These are phyloP conservation scores for Lipomyces yamanashiensis DNA, from an alignment of 805 yeast genomes.

Conservation along the genomic window DNA sequence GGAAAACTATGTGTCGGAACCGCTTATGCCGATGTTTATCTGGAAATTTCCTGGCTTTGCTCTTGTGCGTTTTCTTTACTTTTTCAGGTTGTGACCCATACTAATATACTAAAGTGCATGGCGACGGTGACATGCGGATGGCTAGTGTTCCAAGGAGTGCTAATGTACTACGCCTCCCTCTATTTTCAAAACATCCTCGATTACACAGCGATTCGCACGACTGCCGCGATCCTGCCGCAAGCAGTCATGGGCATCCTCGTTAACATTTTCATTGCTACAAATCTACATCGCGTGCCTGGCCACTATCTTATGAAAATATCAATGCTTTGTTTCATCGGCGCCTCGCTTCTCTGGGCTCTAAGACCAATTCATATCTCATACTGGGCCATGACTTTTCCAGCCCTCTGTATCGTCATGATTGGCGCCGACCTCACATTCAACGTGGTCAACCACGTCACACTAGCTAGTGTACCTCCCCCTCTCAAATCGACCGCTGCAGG, in stretches of 20 bases:
- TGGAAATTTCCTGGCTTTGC: slow-evolving; percentile 50
- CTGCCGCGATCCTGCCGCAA: slow-evolving; percentile 54
- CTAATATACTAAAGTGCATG: slow-evolving; percentile 41
- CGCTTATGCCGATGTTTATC: slow-evolving; percentile 54
- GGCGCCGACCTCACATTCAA: slow-evolving; percentile 57
- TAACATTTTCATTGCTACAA: slow-evolving; percentile 53
- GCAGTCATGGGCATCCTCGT: slow-evolving; percentile 51
- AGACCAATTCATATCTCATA: slow-evolving; percentile 46
- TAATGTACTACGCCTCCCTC: slow-evolving; percentile 49
- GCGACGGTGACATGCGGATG: slow-evolving; percentile 47
- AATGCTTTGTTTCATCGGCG: slow-evolving; percentile 45
- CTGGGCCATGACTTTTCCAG: slow-evolving; percentile 55
- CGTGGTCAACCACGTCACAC: slow-evolving; percentile 51
- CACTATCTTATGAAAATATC: slow-evolving; percentile 48
- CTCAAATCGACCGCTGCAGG: slow-evolving; percentile 57
- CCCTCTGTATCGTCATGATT: slow-evolving; percentile 48
- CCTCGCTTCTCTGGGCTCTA: slow-evolving; percentile 53
- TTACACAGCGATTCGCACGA: slow-evolving; percentile 49
- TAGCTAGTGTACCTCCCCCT: slow-evolving; percentile 49
- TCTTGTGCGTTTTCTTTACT: slow-evolving; percentile 29
- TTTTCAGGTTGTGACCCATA: not conserved
- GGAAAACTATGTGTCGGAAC: slow-evolving; percentile 47
- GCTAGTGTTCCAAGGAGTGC: slow-evolving; percentile 51
- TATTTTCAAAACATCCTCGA: slow-evolving; percentile 51
- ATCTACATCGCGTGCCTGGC: slow-evolving; percentile 54